phyloP scores from a whole-genome alignment of 352 stramenopile genomes.

The Blastocystis hominis region DNA sequence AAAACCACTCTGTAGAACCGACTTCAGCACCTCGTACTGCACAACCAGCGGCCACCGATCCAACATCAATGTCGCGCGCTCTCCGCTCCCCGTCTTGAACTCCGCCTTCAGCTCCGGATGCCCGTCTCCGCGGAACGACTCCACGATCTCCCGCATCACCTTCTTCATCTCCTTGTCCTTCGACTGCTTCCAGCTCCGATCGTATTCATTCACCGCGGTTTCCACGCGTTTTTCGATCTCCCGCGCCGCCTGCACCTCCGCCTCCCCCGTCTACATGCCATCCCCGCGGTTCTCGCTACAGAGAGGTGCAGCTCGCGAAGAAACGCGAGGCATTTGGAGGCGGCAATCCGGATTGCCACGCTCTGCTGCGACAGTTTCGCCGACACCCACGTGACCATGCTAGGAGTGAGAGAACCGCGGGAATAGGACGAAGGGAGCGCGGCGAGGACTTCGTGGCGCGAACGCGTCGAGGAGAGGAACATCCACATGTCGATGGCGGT shows the following conservation, averaged over 20 bases:
- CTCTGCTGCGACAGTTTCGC: background rate
- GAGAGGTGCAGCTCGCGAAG: background rate
- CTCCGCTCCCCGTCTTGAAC: background rate
- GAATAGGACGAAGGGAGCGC: background rate
- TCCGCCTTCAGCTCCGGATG: background rate
- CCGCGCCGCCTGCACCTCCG: background rate
- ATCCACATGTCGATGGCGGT: constrained; percentile 41
- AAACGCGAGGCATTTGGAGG: constrained; percentile 34
- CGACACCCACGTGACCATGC: background rate
- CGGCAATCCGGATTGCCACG: background rate
- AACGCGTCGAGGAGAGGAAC: constrained; percentile 39
- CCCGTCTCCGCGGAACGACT: background rate
- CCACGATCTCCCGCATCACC: background rate
- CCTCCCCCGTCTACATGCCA: background rate
- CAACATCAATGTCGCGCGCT: background rate
- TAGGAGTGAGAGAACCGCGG: background rate
- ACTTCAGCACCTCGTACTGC: background rate
- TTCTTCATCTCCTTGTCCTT: constrained; percentile 48
- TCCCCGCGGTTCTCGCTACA: background rate
- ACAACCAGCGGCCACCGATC: background rate
- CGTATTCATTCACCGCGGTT: background rate
- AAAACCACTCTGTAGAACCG: background rate
- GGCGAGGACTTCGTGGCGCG: constrained; percentile 47
- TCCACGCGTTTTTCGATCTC: background rate
- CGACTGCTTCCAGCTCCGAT: constrained; percentile 48